Conservation (phyloP, 768 basidiomycete species). For the Leccinum olivaceopallidum region DNA sequence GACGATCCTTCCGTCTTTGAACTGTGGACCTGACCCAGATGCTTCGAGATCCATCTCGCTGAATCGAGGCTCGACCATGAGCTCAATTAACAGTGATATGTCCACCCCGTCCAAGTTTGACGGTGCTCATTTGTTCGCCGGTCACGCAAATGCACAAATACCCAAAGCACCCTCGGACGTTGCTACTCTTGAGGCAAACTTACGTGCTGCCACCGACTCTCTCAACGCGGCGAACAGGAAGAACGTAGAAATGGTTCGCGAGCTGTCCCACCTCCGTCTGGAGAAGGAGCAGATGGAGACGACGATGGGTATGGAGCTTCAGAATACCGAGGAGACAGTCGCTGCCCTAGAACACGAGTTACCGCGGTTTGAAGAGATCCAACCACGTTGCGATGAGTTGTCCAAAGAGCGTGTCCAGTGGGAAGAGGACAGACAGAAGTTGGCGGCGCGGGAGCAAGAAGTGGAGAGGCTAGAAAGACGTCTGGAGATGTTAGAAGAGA, state of each 20-base stretch:
- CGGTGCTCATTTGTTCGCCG: conserved; percentile 83
- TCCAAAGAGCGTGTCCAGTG: conserved; percentile 50
- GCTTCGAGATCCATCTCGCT: conserved; percentile 54
- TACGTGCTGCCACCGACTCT: conserved; percentile 60
- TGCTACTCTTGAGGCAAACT: conserved; percentile 58
- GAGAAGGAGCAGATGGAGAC: conserved; percentile 75
- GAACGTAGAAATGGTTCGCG: conserved; percentile 60
- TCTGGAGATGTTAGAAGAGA: conserved; percentile 44
- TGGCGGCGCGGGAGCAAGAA: conserved; percentile 39
- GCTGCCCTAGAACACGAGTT: conserved; percentile 55
- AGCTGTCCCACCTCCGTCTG: conserved; percentile 57
- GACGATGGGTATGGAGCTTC: conserved; percentile 62
- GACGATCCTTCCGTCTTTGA: conserved; percentile 37
- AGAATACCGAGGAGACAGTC: conserved; percentile 66
- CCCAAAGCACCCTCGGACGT: conserved; percentile 48
- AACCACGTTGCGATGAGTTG: conserved; percentile 47
- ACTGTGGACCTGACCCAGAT: conserved; percentile 38
- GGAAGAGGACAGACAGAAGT: conserved; percentile 45
- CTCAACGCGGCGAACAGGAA: conserved; percentile 59
- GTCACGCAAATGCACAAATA: conserved; percentile 67
- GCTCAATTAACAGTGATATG: conserved; percentile 45
- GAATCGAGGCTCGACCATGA: conserved; percentile 50
- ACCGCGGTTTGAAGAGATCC: conserved; percentile 49
- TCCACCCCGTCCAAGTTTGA: conserved; percentile 67
- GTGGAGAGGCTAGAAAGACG: conserved; percentile 41